Evolutionary conservation across 345 rosid genomes (phyloP), one percentile per base, ranked within the genome.

Genomic region (Tarenaya hassleriana): DNA sequence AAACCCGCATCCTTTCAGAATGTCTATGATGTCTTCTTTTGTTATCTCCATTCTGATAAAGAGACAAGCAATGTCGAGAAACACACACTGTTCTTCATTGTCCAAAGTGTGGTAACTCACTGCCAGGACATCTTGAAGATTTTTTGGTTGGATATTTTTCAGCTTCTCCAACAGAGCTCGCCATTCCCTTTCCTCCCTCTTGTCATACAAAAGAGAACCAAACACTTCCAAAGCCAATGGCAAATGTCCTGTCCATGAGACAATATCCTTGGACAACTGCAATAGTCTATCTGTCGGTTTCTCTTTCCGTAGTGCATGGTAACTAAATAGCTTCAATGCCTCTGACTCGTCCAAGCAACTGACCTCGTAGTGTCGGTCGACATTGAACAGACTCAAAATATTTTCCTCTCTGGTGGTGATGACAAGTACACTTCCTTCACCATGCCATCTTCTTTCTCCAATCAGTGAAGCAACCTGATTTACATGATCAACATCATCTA

Each of bases 161-260:
- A 84, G 49, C 66, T 75, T 80, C 45, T 41, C 55, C 46, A 82
- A 16, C 11, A 75, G 78, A 47, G 58, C 69, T 62, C 66, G 67
- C 97, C 97, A 84, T 17, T 77, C 76, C 15, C 16, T 44, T 41
- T 46, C 27, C 5, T 58, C 73, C 72, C 74, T 74, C 64, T 63
- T 75, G 64, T 73, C 76, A 34, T 41, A 65, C 64, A 88, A 62
- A 42, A 56, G 72, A 7, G 84, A 72, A 9, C 91, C 97, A 66
- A 84, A 77, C 1, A 84, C 95, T 69, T 84, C 80, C n/a, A 88
- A 2, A 11, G 91, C 88, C 55, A 88, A 62, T 1, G 95, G 97
- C 7, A 88, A 52, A 4, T 33, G 33, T 9, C 84, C 91, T 0
- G 84, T 58, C 4, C 69, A 68, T 19, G 44, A 10, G 32, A 84